Conservation (phyloP, 2,329 filamentous ascomycete genomes). For the Pseudogymnoascus sp. region DNA sequence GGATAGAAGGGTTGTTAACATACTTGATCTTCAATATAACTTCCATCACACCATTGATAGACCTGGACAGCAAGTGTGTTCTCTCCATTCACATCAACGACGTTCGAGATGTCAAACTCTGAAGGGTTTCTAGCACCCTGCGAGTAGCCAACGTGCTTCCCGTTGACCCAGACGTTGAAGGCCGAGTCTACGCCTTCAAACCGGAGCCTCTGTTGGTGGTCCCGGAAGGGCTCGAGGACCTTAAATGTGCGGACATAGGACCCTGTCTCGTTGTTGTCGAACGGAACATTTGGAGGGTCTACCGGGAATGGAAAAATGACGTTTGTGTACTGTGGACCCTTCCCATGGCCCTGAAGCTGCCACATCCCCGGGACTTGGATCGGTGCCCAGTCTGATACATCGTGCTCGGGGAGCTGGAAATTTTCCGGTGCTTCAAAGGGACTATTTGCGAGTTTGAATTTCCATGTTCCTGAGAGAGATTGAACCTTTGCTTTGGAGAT, state of each 20-base stretch:
- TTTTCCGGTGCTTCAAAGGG: conserved; percentile 23
- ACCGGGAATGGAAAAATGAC: conserved; percentile 45
- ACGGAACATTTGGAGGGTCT: conserved; percentile 45
- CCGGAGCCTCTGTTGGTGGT: conserved; percentile 40
- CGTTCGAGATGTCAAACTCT: conserved; percentile 47
- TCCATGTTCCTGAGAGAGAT: conserved; percentile 25
- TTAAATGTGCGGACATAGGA: conserved; percentile 43
- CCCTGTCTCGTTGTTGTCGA: conserved; percentile 44
- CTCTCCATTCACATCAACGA: conserved; percentile 26
- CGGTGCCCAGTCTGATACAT: conserved; percentile 35
- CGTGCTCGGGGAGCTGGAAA: conserved; percentile 17
- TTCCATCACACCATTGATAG: conserved; percentile 50
- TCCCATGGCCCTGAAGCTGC: conserved; percentile 49
- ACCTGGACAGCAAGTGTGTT: conserved; percentile 41
- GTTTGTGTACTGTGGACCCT: conserved; percentile 46
- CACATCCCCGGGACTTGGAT: conserved; percentile 48
- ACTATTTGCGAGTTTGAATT: conserved; percentile 22
- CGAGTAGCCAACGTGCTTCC: conserved; percentile 45
- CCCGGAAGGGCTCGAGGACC: conserved; percentile 35
- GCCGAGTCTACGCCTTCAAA: conserved; percentile 53
- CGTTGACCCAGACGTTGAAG: conserved; percentile 51
- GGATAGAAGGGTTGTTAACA: conserved; percentile 14
- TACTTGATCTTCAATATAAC: conserved; percentile 46
- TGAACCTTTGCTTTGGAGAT: conserved; percentile 33
- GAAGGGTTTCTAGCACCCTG: conserved; percentile 50